phyloP scores from a whole-genome alignment of 176 grass and related monocot species.

The Zizania latifolia region DNA sequence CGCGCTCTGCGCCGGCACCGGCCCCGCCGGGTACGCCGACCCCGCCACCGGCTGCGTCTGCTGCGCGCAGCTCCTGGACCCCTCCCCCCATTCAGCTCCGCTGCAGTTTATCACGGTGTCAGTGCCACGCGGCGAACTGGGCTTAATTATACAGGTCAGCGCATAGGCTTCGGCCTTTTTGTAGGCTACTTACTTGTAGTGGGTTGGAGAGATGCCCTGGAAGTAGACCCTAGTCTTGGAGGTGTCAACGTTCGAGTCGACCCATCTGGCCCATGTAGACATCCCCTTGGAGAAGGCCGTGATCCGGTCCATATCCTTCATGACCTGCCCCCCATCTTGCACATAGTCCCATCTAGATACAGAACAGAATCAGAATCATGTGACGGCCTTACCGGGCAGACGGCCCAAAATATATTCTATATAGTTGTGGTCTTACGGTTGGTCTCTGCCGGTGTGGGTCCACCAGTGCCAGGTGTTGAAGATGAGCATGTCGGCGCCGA shows the following conservation, averaged over 20 bases:
- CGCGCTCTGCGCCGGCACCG: conserved; percentile 45
- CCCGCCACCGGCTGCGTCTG: conserved; percentile 61
- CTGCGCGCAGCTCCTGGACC: conserved; percentile 40
- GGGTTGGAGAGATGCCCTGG: conserved; percentile 91
- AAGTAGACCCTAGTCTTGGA: conserved; percentile 74
- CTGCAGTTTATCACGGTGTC: conserved; percentile 24
- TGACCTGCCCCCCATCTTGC: conserved; percentile 53
- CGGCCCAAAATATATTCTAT: too few relatives aligned
- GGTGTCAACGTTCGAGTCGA: conserved; percentile 63
- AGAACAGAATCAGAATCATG: background rate
- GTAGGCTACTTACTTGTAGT: conserved; percentile 53
- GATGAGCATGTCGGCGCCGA: conserved; percentile 56
- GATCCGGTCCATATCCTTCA: conserved; percentile 82
- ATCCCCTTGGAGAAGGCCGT: conserved; percentile 85
- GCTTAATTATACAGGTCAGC: background rate
- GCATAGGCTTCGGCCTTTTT: background rate
- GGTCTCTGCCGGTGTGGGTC: conserved; percentile 80
- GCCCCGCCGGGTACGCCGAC: conserved; percentile 50
- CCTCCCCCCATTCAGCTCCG: conserved; percentile 63
- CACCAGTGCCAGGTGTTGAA: conserved; percentile 99
- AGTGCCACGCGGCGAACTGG: background rate
- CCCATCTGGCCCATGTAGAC: conserved; percentile 83
- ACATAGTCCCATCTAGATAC: conserved; percentile 80
- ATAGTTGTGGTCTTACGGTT: conserved; percentile 52
- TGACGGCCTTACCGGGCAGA: too few relatives aligned